Evolutionary conservation across 2,329 filamentous ascomycete species (phyloP).

Genomic region (Hypoxylon sp.): DNA sequence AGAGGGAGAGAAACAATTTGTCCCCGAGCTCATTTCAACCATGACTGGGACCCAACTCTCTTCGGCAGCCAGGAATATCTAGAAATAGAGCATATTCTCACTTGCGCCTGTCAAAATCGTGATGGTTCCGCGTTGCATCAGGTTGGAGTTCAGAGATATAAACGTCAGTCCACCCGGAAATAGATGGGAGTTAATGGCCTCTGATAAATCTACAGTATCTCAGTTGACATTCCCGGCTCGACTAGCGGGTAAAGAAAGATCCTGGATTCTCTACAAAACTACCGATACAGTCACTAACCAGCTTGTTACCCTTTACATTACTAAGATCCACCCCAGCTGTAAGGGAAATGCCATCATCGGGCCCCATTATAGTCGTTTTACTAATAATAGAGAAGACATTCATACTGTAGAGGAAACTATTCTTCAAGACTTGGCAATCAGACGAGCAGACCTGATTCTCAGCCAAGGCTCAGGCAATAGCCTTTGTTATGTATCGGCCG

Average conservation of each 20-base stretch:
- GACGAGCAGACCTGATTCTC: slow-evolving; percentile 26
- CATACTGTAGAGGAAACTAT: slow-evolving; percentile 33
- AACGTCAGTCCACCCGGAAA: not conserved
- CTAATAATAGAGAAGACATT: slow-evolving; percentile 19
- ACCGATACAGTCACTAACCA: slow-evolving; percentile 33
- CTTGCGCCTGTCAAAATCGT: slow-evolving; percentile 3
- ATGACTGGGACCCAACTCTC: slow-evolving; percentile 28
- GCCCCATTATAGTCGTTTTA: not conserved
- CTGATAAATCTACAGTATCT: slow-evolving; percentile 35
- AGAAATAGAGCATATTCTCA: slow-evolving; percentile 6
- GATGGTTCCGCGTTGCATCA: slow-evolving; percentile 1
- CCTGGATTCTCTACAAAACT: slow-evolving; percentile 35
- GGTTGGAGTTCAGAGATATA: slow-evolving; percentile 10
- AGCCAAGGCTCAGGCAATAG: slow-evolving; percentile 32
- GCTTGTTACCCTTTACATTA: slow-evolving; percentile 37
- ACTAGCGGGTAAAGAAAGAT: slow-evolving; percentile 28
- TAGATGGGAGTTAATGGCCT: not conserved
- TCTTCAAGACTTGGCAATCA: slow-evolving; percentile 31
- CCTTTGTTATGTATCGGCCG: slow-evolving; percentile 34
- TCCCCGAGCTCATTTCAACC: slow-evolving; percentile 20
- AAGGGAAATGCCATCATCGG: not conserved
- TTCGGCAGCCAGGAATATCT: not conserved
- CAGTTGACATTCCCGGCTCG: slow-evolving; percentile 38
- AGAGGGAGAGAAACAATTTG: slow-evolving; percentile 26
- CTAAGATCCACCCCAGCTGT: slow-evolving; percentile 31